Percentiles rank a stretch among this genome's conserved stretches.
Evolutionary conservation across 139 green algal species (phyloP).

Genomic region (Yamagishiella unicocca): DNA sequence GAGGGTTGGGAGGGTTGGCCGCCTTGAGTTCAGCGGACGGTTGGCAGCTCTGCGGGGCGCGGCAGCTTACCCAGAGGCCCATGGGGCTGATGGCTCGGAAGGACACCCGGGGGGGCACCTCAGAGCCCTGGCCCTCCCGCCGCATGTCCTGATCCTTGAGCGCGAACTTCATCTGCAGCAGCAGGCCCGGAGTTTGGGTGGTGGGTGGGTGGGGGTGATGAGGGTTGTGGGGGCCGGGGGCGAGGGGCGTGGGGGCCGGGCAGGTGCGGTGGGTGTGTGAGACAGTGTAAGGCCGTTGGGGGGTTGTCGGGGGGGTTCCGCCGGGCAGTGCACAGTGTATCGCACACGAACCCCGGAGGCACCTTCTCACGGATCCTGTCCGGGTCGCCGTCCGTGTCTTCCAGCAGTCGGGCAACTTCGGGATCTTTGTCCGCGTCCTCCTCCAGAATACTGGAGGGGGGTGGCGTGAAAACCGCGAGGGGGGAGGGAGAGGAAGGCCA

Average conservation of each 20-base stretch:
- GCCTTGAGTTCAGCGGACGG: background rate
- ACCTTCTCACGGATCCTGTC: constrained; percentile 67
- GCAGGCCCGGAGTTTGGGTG: background rate
- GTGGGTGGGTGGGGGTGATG: background rate
- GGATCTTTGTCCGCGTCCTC: constrained; percentile 71
- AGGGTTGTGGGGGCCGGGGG: background rate
- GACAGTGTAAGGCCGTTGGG: too few species aligned
- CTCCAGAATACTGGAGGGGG: constrained; percentile 60
- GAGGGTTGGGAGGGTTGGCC: background rate
- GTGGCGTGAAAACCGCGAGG: too few species aligned
- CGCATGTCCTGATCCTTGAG: constrained; percentile 24
- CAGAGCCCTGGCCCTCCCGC: constrained; percentile 42
- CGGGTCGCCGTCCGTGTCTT: constrained; percentile 67
- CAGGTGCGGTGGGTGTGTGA: too few species aligned
- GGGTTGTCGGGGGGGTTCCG: too few species aligned
- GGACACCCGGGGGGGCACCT: constrained; percentile 55
- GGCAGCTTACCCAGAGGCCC: constrained; percentile 70
- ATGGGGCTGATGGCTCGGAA: constrained; percentile 78
- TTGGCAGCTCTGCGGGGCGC: too few species aligned
- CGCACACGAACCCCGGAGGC: too few species aligned
- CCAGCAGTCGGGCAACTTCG: constrained; percentile 63
- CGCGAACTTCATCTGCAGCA: constrained; percentile 40
- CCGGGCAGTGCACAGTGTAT: too few species aligned
- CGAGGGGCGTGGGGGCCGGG: background rate
- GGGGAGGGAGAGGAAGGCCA: too few species aligned